phyloP scores from a whole-genome alignment of 139 green algal genomes.

The Edaphochlamys debaryana region DNA sequence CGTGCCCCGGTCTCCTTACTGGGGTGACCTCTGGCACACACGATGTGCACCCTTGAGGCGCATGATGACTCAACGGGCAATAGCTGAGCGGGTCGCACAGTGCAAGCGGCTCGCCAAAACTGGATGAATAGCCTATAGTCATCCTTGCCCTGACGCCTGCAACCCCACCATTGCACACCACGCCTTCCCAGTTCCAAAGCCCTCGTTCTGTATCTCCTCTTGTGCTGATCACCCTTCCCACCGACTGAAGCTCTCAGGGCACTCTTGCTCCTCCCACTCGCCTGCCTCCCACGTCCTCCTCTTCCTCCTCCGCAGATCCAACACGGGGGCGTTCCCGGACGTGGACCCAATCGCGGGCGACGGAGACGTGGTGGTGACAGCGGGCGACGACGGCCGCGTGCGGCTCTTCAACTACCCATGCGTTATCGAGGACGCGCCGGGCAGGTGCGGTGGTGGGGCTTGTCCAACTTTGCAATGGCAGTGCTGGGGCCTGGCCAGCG shows the following conservation, averaged over 20 bases:
- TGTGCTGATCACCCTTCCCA: no score
- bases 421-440: conserved; percentile 68
- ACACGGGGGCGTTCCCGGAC: conserved; percentile 36
- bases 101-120: background rate
- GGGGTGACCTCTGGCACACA: no score
- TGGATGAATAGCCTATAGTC: background rate
- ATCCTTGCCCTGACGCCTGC: background rate
- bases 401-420: conserved; percentile 75
- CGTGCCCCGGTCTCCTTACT: no score
- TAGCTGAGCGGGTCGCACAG: background rate
- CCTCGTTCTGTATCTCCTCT: no score
- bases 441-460: conserved; percentile 35
- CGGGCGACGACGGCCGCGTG: conserved; percentile 58
- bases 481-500: no score
- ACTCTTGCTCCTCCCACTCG: no score
- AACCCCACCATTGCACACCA: no score
- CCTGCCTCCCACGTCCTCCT: no score
- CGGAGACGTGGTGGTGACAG: conserved; percentile 49
- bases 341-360: conserved; percentile 50
- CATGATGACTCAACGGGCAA: background rate
- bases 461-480: no score
- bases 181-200: no score
- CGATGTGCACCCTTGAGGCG: no score
- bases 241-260: no score
- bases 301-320: conserved; percentile 57